Base-by-base conservation (phyloP, 2,329 filamentous ascomycete genomes). In the Kalmusia sp. region DNA sequence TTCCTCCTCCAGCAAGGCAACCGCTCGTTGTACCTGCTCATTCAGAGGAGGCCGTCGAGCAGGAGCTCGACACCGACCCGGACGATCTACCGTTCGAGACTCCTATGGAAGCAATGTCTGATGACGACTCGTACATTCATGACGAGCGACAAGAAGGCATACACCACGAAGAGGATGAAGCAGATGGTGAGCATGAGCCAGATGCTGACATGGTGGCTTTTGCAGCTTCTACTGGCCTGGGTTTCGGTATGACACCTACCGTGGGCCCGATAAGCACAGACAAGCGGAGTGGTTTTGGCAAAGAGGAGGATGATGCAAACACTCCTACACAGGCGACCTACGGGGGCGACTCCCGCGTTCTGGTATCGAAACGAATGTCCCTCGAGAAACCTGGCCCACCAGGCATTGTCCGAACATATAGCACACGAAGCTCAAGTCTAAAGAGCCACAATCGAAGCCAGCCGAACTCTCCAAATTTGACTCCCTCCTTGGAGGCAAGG, bases 311-410 rank as follows among this genome's bases (percentile, higher is more conserved):
- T 1, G 59, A 67, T 45, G 51, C 52, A 6, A 61, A 62, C 4
- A 68, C 57, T 12, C 55, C 60, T 0, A 64, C 59, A 3, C 59
- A 64, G 24, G 57, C 51, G 6, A 59, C 45, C 25, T 62, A 69
- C 25, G 63, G 69, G 21, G 61, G 52, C 8, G 61, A 67, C 22
- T 59, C 66, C 4, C 66, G 69, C 41, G 70, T 74, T 1, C 49
- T 74, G 52, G 62, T 67, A 14, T 70, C 69, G 2, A 71, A 72
- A 62, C 54, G 72, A 15, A 67, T 74, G 68, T 74, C 72, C 1
- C 68, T 74, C 19, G 70, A 70, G 46, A 67, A 65, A 52, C 55
- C 63, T 6, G 70, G 68, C 4, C 63, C 68, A 28, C 68, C 69
- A 37, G 65, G 64, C 11, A 49, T 74, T 2, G 69, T 74, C 9